Evolutionary conservation across 2,329 filamentous ascomycete genomes (phyloP).

Genomic region (Pseudogymnoascus verrucosus): DNA sequence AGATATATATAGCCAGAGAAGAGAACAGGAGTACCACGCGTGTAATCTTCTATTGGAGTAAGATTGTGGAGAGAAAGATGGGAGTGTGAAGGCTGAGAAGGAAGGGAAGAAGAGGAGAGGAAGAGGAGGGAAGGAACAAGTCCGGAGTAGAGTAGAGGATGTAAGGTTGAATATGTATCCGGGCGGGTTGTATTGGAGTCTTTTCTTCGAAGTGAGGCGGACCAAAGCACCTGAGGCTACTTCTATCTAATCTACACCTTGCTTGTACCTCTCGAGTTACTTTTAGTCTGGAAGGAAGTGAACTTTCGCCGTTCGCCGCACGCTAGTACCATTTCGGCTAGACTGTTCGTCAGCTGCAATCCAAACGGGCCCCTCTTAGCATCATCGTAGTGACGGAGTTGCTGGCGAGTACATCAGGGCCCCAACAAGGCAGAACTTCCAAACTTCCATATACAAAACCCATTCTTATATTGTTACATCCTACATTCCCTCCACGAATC

Average conservation of each 20-base stretch:
- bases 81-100: slow-evolving; percentile 14
- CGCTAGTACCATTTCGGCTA: neutral
- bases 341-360: neutral
- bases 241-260: neutral
- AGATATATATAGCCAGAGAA: neutral
- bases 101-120: slow-evolving; percentile 11
- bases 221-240: slow-evolving; percentile 7
- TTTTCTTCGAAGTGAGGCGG: slow-evolving; percentile 3
- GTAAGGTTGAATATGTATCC: slow-evolving; percentile 16
- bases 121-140: slow-evolving; percentile 5
- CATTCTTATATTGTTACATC: slow-evolving; percentile 6
- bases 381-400: slow-evolving; percentile 3
- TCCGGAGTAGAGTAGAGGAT: slow-evolving; percentile 11
- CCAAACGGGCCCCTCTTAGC: slow-evolving; percentile 6
- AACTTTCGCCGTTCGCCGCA: slow-evolving; percentile 4
- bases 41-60: slow-evolving; percentile 9
- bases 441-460: neutral
- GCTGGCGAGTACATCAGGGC: neutral
- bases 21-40: neutral
- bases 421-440: slow-evolving; percentile 4
- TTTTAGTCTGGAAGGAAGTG: slow-evolving; percentile 4
- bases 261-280: neutral
- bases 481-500: neutral
- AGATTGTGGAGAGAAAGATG: slow-evolving; percentile 8
- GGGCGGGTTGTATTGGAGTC: neutral